These are phyloP conservation scores for Colletotrichum sp. DNA, from an alignment of 2,329 filamentous ascomycete species.

Conservation along the genomic window DNA sequence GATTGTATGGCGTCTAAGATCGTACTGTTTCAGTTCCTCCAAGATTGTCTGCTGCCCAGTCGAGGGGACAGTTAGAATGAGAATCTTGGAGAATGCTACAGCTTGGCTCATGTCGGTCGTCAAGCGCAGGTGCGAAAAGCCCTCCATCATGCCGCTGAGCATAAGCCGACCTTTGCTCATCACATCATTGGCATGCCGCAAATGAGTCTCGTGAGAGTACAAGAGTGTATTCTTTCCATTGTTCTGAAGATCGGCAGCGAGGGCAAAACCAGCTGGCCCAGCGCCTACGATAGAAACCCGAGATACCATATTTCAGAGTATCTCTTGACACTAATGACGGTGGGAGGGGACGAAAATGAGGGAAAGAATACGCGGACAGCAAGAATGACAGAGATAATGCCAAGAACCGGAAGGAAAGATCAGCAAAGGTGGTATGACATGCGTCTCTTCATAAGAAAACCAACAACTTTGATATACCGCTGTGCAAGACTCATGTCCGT, in stretches of 20 bases:
- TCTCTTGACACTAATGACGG: neutral
- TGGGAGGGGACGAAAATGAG: no score
- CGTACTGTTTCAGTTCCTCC: neutral
- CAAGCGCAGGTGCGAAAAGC: neutral
- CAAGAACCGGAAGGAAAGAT: neutral
- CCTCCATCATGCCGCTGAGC: neutral
- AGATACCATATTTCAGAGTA: neutral
- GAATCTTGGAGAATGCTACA: neutral
- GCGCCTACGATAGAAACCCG: neutral
- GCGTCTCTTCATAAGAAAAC: neutral
- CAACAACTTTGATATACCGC: neutral
- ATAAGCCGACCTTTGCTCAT: neutral
- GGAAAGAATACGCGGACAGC: neutral
- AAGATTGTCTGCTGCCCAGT: slow-evolving; percentile 5
- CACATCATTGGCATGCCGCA: neutral
- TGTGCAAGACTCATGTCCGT: neutral
- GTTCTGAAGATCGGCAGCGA: slow-evolving; percentile 3
- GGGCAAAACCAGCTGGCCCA: slow-evolving; percentile 9
- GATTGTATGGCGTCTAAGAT: neutral
- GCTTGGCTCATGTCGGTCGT: slow-evolving; percentile 1
- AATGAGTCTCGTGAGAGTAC: slow-evolving; percentile 3
- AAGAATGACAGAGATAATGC: neutral
- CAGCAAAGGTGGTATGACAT: neutral
- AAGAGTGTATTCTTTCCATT: neutral
- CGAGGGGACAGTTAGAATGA: slow-evolving; percentile 5